Base-by-base conservation (phyloP, 75 land plant genomes). In the Isoetes taiwanensis region DNA sequence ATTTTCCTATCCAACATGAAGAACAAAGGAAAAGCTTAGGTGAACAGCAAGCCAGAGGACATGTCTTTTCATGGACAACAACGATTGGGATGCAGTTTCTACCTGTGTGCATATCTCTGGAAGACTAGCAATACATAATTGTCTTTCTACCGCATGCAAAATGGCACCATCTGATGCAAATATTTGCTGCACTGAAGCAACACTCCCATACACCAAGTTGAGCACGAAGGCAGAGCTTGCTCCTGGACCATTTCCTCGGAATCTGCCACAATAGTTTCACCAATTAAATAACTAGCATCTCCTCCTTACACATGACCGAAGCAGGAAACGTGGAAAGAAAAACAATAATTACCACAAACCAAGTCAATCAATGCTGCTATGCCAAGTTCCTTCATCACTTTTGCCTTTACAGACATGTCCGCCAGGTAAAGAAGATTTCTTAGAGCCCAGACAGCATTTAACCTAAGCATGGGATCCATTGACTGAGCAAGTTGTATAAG, bases 61-160 rank as follows among this genome's bases (percentile, higher is more conserved):
- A 1, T 42, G 0, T 19, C 20, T n/a, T n/a, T n/a, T n/a, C n/a
- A n/a, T n/a, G n/a, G n/a, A n/a, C n/a, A n/a, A n/a, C n/a, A n/a
- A n/a, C n/a, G n/a, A n/a, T n/a, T n/a, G n/a, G n/a, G n/a, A n/a
- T n/a, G n/a, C n/a, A n/a, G n/a, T n/a, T 64, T 29, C 53, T 11
- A 91, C 97, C 94, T 91, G 95, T 14, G 77, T 75, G 54, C 69
- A 68, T 26, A 87, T 78, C 72, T 86, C 86, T 54, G 62, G 69
- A 34, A 59, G 64, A 6, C 66, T 42, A 30, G 83, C 54, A 58
- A 24, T 65, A 42, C 39, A 56, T 56, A 93, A 59, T 68, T 81
- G 88, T 61, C 64, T 72, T 41, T 74, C 74, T 57, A 84, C 77
- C 29, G 89, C 78, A 59, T 64, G 38, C 16, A 91, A 59, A 52